These are phyloP conservation scores for Phytopythium ostracodes DNA, from an alignment of 352 stramenopile species.

Conservation along the genomic window DNA sequence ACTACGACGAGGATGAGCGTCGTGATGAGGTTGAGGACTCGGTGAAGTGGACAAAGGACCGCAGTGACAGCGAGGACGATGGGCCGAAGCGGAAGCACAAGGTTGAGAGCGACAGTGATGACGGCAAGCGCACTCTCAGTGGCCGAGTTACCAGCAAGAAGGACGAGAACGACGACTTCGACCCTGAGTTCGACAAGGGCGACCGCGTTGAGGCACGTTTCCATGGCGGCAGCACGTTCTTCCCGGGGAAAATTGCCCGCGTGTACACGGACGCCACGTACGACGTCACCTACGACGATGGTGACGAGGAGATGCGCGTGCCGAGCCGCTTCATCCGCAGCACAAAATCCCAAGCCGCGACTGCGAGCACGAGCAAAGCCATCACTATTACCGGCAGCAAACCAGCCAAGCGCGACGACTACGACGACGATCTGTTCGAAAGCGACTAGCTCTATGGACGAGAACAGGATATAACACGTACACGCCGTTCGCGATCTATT, in stretches of 20 bases:
- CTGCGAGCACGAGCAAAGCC: neutral
- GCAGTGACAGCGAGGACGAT: slow-evolving; percentile 15
- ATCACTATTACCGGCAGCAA: slow-evolving; percentile 7
- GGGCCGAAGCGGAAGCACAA: slow-evolving; percentile 1
- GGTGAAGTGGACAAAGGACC: neutral
- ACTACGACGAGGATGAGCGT: slow-evolving; percentile 18
- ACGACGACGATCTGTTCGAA: slow-evolving; percentile 61
- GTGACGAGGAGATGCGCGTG: slow-evolving; percentile 60
- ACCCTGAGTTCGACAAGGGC: slow-evolving; percentile 47
- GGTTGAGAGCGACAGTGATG: slow-evolving; percentile 6
- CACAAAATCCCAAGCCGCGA: neutral
- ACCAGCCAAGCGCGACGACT: slow-evolving; percentile 20
- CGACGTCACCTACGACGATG: slow-evolving; percentile 74
- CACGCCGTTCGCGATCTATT: slow-evolving; percentile 8
- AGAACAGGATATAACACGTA: slow-evolving; percentile 3
- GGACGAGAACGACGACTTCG: slow-evolving; percentile 29
- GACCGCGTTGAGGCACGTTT: slow-evolving; percentile 66
- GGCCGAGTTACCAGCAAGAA: neutral
- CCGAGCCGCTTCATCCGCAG: slow-evolving; percentile 35
- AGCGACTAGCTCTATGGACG: slow-evolving; percentile 25
- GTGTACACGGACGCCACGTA: slow-evolving; percentile 48
- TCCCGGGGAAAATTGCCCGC: slow-evolving; percentile 39
- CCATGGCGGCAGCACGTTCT: slow-evolving; percentile 43
- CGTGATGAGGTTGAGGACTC: slow-evolving; percentile 5
- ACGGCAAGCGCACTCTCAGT: neutral